Conservation (phyloP, 192 early-diverging fungal genomes). For the Podila horticola region DNA sequence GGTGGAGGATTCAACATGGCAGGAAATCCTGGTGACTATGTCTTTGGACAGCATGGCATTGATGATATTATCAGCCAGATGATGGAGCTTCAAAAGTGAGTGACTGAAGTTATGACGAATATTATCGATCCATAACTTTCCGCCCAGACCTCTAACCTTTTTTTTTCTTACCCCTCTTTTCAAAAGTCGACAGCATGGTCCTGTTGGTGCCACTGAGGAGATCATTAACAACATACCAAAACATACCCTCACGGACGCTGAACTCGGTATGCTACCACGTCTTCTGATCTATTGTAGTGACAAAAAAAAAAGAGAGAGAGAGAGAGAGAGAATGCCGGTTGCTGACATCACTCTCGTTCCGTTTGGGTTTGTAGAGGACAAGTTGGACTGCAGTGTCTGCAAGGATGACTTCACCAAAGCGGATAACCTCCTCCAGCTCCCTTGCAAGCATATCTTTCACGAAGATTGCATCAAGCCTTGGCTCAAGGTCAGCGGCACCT, state of each 20-base stretch:
- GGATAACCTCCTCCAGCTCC: constrained; percentile 74
- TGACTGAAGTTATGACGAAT: not conserved
- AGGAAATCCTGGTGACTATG: constrained; percentile 83
- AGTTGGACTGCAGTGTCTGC: constrained; percentile 87
- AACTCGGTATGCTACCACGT: not conserved
- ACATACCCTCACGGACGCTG: constrained; percentile 1
- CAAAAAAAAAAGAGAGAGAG: not conserved
- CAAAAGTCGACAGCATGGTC: constrained; percentile 65
- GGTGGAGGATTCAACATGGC: constrained; percentile 33
- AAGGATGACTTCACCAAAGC: constrained; percentile 85
- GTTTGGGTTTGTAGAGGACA: constrained; percentile 52
- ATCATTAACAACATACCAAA: constrained; percentile 71
- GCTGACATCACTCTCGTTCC: not conserved
- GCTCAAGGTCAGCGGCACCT: constrained; percentile 94
- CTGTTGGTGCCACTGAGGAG: constrained; percentile 81
- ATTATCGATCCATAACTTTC: no score
- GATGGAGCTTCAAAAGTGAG: constrained; percentile 78
- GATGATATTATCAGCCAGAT: constrained; percentile 91
- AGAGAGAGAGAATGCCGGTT: not conserved
- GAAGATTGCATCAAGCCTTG: constrained; percentile 89
- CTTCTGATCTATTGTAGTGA: not conserved
- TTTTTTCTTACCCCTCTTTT: not conserved
- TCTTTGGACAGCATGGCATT: constrained; percentile 79
- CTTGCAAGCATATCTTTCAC: constrained; percentile 93
- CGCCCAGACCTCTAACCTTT: not conserved